Percentiles rank a stretch among this genome's conserved stretches.
Evolutionary conservation across 176 grass and related monocot genomes (phyloP).

Genomic region (Cymbopogon citratus): DNA sequence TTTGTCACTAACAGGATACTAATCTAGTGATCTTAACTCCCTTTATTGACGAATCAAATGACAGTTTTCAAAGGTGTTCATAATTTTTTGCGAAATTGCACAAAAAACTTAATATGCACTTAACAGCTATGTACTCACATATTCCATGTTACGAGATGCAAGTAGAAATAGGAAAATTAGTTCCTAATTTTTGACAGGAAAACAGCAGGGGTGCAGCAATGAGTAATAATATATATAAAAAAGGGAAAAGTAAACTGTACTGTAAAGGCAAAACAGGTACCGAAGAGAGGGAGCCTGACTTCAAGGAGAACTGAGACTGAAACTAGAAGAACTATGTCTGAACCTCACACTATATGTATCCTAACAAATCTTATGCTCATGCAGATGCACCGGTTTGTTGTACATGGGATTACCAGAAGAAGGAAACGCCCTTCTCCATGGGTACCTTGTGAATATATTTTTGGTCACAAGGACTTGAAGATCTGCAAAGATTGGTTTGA

Average conservation of each 20-base stretch:
- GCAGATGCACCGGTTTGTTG: conserved; percentile 74
- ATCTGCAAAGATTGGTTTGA: conserved; percentile 72
- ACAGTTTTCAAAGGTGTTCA: neutral
- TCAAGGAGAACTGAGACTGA: neutral
- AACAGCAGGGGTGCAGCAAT: neutral
- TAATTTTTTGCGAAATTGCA: neutral
- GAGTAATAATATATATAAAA: neutral
- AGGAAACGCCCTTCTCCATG: conserved; percentile 48
- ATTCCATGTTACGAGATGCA: neutral
- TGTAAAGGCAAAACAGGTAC: neutral
- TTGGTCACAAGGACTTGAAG: conserved; percentile 60
- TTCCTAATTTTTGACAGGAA: neutral
- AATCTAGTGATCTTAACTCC: neutral
- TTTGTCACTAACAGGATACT: neutral
- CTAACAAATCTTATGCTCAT: conserved; percentile 29
- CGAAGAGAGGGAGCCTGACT: neutral
- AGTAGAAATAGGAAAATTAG: neutral
- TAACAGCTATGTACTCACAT: neutral
- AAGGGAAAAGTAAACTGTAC: neutral
- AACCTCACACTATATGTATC: neutral
- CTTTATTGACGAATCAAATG: neutral
- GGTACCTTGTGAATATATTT: conserved; percentile 73
- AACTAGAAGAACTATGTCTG: conserved; percentile 4
- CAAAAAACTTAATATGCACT: neutral
- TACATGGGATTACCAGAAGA: conserved; percentile 47